Base-by-base conservation (phyloP, 2,329 filamentous ascomycete species). In the Huntiella omanensis region DNA sequence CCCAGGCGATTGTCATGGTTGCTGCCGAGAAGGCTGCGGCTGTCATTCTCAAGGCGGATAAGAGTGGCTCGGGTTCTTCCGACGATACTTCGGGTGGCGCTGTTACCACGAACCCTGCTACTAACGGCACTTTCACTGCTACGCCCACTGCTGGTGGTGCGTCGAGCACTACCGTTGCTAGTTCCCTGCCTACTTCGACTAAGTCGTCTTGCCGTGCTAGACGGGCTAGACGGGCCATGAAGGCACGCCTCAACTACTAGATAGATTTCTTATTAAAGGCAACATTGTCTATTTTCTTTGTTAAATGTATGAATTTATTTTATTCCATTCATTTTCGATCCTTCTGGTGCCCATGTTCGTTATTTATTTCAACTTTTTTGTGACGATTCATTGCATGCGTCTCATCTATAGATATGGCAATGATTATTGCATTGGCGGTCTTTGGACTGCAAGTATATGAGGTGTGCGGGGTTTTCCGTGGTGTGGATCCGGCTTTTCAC, bases 1-100 rank as follows among this genome's bases (percentile, higher is more conserved):
- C 79, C 1, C 71, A 73, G 43, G 70, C 75, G 1, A 70, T 74
- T 36, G 73, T 81, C 53, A 74, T 81, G 57, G 65, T 76, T 33
- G 75, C 69, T 12, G 72, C 76, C n/a, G 78, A 82, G 63, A 67
- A 69, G 38, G 76, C 75, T 8, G 68, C 68, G 4, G 64, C 65
- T 16, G 40, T 19, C 22, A 52, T 52, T 17, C 40, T 50, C 13
- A 48, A 48, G 37, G 46, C 46, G 12, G 34, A 43, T 35, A 48
- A 48, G 16, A 37, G 22, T 28, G 19, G 28, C 2, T 16, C 37
- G n/a, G 12, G 28, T 10, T 19, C 22, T 12, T 28, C 22, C 22
- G 33, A 19, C 10, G 16, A 11, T 12, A 22, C 37, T 4, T 22
- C 17, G 4, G 44, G 44, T 33, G 39, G 38, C 33, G 13, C 11